phyloP scores from a whole-genome alignment of 78 protist genomes.

The Anaeramoeba flamelloides region DNA sequence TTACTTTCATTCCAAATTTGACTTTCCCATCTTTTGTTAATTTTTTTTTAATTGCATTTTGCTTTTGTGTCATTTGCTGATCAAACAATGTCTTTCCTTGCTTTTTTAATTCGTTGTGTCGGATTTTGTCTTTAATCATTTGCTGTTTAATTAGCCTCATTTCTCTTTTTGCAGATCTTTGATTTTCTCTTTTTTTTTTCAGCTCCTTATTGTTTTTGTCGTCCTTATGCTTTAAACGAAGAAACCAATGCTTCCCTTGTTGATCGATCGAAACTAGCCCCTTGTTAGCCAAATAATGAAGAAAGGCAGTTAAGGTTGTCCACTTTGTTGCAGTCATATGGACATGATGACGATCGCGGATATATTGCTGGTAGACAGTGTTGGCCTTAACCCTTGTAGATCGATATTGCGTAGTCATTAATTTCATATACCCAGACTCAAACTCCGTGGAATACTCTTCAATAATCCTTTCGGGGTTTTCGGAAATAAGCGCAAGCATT shows the following conservation, averaged over 20 bases:
- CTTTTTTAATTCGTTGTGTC: no score
- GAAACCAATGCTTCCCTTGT: neutral
- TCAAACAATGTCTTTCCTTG: no score
- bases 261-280: conserved; percentile 59
- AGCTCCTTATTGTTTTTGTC: conserved; percentile 5
- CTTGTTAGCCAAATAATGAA: conserved; percentile 47
- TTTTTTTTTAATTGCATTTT: neutral
- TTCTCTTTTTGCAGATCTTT: neutral
- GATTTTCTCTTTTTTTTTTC: neutral
- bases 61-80: no score
- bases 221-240: neutral
- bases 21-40: neutral
- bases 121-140: no score
- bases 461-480: conserved; percentile 24
- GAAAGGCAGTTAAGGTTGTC: conserved; percentile 50
- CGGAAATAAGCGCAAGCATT: conserved; percentile 52
- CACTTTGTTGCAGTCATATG: conserved; percentile 65
- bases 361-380: conserved; percentile 44
- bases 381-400: conserved; percentile 43
- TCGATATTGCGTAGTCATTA: conserved; percentile 29
- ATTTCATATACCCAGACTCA: conserved; percentile 45
- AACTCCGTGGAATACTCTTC: conserved; percentile 28
- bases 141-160: neutral
- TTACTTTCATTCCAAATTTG: neutral
- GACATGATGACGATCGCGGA: conserved; percentile 51